Percentiles rank a stretch among this genome's conserved stretches.
Conservation (phyloP, 2,329 filamentous ascomycete genomes). For the Capronia epimyces region DNA sequence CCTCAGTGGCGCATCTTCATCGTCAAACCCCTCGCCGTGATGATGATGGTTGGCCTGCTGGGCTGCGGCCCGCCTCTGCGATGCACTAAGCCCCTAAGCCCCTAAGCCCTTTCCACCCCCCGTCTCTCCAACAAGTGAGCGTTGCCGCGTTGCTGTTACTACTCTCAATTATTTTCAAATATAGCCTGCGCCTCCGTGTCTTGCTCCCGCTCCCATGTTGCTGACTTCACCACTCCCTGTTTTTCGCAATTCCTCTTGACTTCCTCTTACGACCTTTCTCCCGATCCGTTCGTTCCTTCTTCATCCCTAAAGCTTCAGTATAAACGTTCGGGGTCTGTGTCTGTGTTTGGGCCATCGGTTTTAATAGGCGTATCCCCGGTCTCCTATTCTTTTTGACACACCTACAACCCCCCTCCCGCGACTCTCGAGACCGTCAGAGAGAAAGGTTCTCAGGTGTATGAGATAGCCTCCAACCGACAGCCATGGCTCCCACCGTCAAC, state of each 20-base stretch:
- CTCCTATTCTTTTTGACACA: conserved; percentile 19
- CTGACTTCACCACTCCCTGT: conserved; percentile 1
- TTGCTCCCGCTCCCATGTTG: not conserved
- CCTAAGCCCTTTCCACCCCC: too few species aligned
- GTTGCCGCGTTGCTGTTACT: not conserved
- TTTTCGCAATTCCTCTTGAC: conserved; percentile 13
- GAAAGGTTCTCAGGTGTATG: conserved; percentile 23
- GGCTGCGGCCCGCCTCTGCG: not conserved
- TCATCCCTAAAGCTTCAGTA: conserved; percentile 9
- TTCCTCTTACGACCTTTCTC: conserved; percentile 6
- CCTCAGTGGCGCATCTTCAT: not conserved
- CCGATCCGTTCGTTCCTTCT: conserved; percentile 24
- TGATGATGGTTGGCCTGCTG: conserved; percentile 1
- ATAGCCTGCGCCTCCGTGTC: conserved; percentile 5
- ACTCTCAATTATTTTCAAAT: not conserved
- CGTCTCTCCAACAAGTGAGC: conserved; percentile 13
- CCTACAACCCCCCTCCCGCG: conserved; percentile 6
- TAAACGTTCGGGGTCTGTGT: conserved; percentile 21
- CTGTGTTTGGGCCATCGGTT: conserved; percentile 17
- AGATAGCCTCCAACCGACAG: conserved; percentile 29
- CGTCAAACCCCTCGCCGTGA: not conserved
- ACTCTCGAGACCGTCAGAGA: not conserved
- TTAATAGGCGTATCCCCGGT: conserved; percentile 26
- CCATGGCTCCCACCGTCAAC: conserved; percentile 35
- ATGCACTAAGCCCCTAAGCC: not conserved